phyloP scores from a whole-genome alignment of 129 eudicot species.

The Flaveria linearis region DNA sequence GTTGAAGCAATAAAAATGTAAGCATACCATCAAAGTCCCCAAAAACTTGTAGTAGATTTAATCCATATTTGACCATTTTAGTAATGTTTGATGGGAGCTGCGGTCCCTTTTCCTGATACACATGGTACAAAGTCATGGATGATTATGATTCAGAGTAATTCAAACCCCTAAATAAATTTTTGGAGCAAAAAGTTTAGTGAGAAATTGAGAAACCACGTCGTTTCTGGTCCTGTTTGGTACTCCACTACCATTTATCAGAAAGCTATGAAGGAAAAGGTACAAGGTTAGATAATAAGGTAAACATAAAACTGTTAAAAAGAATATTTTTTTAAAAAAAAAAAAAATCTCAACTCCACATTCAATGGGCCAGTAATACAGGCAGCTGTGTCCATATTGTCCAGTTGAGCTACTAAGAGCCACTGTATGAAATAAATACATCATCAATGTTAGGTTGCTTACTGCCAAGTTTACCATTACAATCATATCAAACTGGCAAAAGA shows the following conservation, averaged over 20 bases:
- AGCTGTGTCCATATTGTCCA: conserved; percentile 36
- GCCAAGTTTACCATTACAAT: conserved; percentile 4
- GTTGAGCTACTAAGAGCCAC: conserved; percentile 43
- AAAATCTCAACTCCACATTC: conserved; percentile 33
- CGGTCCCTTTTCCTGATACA: conserved; percentile 38
- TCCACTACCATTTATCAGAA: conserved; percentile 28
- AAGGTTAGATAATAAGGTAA: conserved; percentile 15
- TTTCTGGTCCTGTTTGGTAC: conserved; percentile 38
- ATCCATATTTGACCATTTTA: conserved; percentile 49
- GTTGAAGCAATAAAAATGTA: conserved; percentile 25
- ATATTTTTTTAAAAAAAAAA: neutral
- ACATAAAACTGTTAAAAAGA: neutral
- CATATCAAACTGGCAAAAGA: conserved; percentile 7
- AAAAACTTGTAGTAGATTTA: conserved; percentile 45
- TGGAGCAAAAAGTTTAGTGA: neutral
- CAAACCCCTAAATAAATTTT: neutral
- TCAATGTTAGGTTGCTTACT: conserved; percentile 10
- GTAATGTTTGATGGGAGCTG: conserved; percentile 50
- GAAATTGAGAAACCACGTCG: conserved; percentile 37
- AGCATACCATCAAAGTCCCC: conserved; percentile 51
- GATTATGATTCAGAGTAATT: conserved; percentile 1
- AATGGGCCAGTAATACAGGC: conserved; percentile 38
- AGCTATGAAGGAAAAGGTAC: conserved; percentile 25
- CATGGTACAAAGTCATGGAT: conserved; percentile 25
- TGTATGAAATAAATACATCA: conserved; percentile 19